Percentiles rank a stretch among this genome's conserved stretches.
These are phyloP conservation scores for Plasmodium coatneyi DNA, from an alignment of 169 alveolate genomes.

Conservation along the genomic window DNA sequence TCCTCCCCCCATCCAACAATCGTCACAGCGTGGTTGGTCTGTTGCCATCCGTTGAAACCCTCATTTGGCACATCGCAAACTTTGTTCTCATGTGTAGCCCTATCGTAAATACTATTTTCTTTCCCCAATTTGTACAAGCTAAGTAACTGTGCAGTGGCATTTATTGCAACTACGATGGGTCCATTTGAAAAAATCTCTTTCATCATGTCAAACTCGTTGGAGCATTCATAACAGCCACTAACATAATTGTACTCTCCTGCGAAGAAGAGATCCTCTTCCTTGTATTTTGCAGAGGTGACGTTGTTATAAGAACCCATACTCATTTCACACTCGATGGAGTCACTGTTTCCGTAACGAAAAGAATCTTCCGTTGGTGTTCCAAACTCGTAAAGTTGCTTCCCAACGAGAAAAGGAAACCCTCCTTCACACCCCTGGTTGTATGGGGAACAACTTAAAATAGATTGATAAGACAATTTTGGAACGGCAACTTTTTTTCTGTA, in stretches of 20 bases:
- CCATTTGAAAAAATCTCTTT: slow-evolving; percentile 85
- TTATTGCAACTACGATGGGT: slow-evolving; percentile 88
- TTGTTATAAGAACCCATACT: slow-evolving; percentile 3
- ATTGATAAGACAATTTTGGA: slow-evolving; percentile 57
- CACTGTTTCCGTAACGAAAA: slow-evolving; percentile 59
- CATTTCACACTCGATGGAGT: not conserved
- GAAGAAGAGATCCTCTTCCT: slow-evolving; percentile 47
- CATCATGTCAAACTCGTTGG: slow-evolving; percentile 86
- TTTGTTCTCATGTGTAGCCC: slow-evolving; percentile 82
- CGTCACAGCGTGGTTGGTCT: slow-evolving; percentile 91
- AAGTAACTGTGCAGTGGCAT: slow-evolving; percentile 84
- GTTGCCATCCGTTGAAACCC: slow-evolving; percentile 91
- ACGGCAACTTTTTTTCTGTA: slow-evolving; percentile 75
- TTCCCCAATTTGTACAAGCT: not conserved
- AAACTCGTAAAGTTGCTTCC: slow-evolving; percentile 88
- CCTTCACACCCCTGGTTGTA: slow-evolving; percentile 93
- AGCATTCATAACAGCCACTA: slow-evolving; percentile 90
- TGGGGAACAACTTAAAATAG: slow-evolving; percentile 81
- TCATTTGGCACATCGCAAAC: slow-evolving; percentile 87
- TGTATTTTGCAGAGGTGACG: not conserved
- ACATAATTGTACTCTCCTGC: slow-evolving; percentile 86
- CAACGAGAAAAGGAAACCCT: slow-evolving; percentile 92
- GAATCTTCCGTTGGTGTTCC: slow-evolving; percentile 83
- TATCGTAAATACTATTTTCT: slow-evolving; percentile 73
- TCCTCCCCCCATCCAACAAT: slow-evolving; percentile 93